Conservation (phyloP, 345 rosid species). For the Dovyalis caffra region DNA sequence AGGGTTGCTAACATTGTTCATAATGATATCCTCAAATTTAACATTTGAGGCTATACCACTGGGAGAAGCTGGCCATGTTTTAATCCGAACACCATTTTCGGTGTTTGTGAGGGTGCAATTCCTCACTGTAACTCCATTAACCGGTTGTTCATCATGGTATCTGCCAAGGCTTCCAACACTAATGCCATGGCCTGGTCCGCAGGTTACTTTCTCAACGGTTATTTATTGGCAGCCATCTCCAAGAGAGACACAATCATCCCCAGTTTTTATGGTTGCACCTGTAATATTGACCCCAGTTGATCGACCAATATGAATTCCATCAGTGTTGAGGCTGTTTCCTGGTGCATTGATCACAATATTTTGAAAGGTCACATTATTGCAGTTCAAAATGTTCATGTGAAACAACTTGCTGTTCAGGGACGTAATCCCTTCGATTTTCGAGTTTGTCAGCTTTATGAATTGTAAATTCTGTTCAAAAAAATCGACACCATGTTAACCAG, state of each 20-base stretch:
- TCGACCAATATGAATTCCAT: conserved; percentile 55
- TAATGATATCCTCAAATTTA: conserved; percentile 46
- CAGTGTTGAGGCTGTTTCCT: conserved; percentile 45
- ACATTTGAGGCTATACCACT: conserved; percentile 32
- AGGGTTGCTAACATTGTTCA: conserved; percentile 52
- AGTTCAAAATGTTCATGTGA: conserved; percentile 38
- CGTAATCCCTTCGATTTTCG: conserved; percentile 24
- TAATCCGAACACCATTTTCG: conserved; percentile 52
- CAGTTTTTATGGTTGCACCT: conserved; percentile 32
- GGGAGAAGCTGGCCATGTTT: conserved; percentile 52
- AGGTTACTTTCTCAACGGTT: conserved; percentile 21
- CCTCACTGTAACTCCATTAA: conserved; percentile 37
- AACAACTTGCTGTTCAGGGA: conserved; percentile 48
- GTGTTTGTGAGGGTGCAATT: conserved; percentile 40
- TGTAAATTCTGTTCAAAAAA: conserved; percentile 15
- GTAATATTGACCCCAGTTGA: conserved; percentile 31
- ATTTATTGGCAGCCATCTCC: conserved; percentile 46
- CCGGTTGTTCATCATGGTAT: conserved; percentile 44
- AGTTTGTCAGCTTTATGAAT: conserved; percentile 11
- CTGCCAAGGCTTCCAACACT: conserved; percentile 60
- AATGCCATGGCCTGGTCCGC: conserved; percentile 68
- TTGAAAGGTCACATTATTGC: conserved; percentile 41
- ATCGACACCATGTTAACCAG: not conserved
- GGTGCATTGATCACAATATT: conserved; percentile 37
- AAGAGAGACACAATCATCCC: conserved; percentile 56